Base-by-base conservation (phyloP, 2,329 filamentous ascomycete species). In the Trichoderma sp. region DNA sequence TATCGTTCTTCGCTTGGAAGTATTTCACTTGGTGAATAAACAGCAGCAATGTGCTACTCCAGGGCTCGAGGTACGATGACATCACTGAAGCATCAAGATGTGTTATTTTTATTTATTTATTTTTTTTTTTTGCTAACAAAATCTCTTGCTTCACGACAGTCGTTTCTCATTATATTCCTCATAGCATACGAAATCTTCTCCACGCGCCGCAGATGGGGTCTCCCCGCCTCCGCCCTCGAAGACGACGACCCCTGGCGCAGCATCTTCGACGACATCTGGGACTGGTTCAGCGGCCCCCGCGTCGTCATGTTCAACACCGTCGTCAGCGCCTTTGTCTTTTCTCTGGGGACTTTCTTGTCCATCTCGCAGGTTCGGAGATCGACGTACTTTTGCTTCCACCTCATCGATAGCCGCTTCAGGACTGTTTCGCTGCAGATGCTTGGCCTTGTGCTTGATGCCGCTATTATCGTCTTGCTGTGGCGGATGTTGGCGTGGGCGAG, bases 401-500 rank as follows among this genome's bases (percentile, higher is more conserved):
- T 78, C 4, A 69, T 79, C 15, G 84, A 86, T 64, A 80, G 76
- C 60, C 74, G 74, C 3, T 72, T 74, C 5, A 74, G 74, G 19
- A 75, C 81, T 1, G 70, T 82, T 0, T 69, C 77, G n/a, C 71
- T 83, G 7, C 85, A 87, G 69, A 69, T 80, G 57, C 19, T 79
- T 1, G 82, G 83, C 0, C 73, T 87, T 19, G 68, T 80, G 25
- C 75, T 85, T 5, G 85, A 87, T 70, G 79, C 81, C 7, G 67
- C 75, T 45, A 81, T 86, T 61, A 72, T 83, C 22, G 72, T 85
- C n/a, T 73, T 85, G 10, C 68, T 80, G 2, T 87, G 85, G 84
- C 81, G 84, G 39, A 77, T 85, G 4, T 73, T 87, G 5, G 80
- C 81, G 13, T 86, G 84, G 84, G 77, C 82, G 1, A 79, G 82